Conservation (phyloP, 2,329 filamentous ascomycete genomes). For the Beauveria rudraprayagi region DNA sequence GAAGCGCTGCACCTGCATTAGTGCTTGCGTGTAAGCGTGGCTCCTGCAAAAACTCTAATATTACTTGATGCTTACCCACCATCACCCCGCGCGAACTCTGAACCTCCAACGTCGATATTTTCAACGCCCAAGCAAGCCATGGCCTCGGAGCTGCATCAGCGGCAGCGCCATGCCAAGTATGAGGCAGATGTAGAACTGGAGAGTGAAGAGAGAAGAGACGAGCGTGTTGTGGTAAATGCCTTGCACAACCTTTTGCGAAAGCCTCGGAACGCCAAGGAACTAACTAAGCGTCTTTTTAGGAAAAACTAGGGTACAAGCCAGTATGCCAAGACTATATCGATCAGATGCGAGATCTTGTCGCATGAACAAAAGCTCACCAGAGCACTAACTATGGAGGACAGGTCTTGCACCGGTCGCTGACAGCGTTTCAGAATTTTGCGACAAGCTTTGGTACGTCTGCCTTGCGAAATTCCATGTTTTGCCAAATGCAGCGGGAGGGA, state of each 20-base stretch:
- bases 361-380: neutral
- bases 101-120: neutral
- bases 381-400: conserved; percentile 18
- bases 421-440: conserved; percentile 50
- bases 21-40: neutral
- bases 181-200: neutral
- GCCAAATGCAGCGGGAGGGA: neutral
- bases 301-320: conserved; percentile 21
- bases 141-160: neutral
- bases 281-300: conserved; percentile 8
- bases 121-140: neutral
- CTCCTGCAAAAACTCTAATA: neutral
- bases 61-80: too few species aligned
- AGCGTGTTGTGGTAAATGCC: neutral
- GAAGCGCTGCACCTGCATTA: neutral
- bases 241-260: neutral
- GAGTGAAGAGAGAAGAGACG: neutral
- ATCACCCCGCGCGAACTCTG: neutral
- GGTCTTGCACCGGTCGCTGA: conserved; percentile 50
- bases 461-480: neutral
- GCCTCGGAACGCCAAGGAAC: neutral
- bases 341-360: neutral
- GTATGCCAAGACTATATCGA: conserved; percentile 11
- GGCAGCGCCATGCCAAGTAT: neutral
- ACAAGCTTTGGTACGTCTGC: conserved; percentile 46